phyloP scores from a whole-genome alignment of 1,284 basidiomycete genomes.

The Peniophora sp. region DNA sequence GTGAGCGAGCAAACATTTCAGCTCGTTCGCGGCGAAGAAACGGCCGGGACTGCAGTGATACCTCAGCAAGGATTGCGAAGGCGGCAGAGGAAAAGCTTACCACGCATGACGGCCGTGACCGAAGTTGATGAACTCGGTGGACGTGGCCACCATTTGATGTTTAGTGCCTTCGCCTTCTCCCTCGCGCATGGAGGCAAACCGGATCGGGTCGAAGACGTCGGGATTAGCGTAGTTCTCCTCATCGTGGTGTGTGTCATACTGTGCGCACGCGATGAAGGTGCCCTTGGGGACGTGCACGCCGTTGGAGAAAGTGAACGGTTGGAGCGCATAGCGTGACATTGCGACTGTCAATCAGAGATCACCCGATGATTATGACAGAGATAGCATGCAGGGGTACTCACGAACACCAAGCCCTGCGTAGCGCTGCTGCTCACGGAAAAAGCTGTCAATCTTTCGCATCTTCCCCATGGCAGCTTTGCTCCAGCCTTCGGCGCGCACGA shows the following conservation, averaged over 20 bases:
- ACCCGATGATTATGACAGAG: conserved; percentile 14
- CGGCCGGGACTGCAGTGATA: conserved; percentile 15
- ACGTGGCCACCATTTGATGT: conserved; percentile 17
- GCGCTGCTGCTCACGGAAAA: conserved; percentile 7
- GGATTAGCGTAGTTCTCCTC: conserved; percentile 22
- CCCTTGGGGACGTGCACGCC: conserved; percentile 34
- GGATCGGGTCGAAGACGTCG: conserved; percentile 26
- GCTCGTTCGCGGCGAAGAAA: conserved; percentile 18
- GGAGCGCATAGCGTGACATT: conserved; percentile 25
- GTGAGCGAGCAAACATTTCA: conserved; percentile 18
- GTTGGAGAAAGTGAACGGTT: conserved; percentile 31
- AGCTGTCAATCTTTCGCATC: conserved; percentile 10
- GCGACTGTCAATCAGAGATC: conserved; percentile 17
- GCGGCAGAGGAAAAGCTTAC: too few species aligned
- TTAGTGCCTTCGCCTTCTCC: conserved; percentile 15
- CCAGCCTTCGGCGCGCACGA: conserved; percentile 26
- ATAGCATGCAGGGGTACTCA: not conserved
- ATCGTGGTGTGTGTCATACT: conserved; percentile 26
- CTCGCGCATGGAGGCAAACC: conserved; percentile 22
- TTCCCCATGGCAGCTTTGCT: conserved; percentile 25
- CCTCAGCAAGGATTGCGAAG: too few species aligned
- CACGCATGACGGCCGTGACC: conserved; percentile 21
- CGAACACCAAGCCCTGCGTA: not conserved
- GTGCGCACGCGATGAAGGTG: conserved; percentile 23
- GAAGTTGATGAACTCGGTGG: conserved; percentile 16